Conservation (phyloP, 176 grass and related monocot species). For the Triticum aestivum region IWGSC_CS_RefSeq_v2.1 NC_057810.1:23842099-23842598, state of each 20-base stretch:
- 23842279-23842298: constrained; percentile 78
- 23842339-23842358: constrained; percentile 89
- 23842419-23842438: constrained; percentile 87
- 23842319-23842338: constrained; percentile 82
- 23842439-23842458: constrained; percentile 85
- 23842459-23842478: constrained; percentile 91
- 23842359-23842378: constrained; percentile 90
- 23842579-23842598: constrained; percentile 98
- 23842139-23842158: constrained; percentile 97
- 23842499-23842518: constrained; percentile 91
- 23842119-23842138: constrained; percentile 92
- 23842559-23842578: constrained; percentile 94
- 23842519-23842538: constrained; percentile 96
- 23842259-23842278: constrained; percentile 79
- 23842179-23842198: constrained; percentile 88
- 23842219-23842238: constrained; percentile 89
- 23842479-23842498: constrained; percentile 97
- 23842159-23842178: constrained; percentile 96
- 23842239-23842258: constrained; percentile 94
- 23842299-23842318: constrained; percentile 89
- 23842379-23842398: constrained; percentile 98
- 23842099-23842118: constrained; percentile 95
- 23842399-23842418: constrained; percentile 85
- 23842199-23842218: constrained; percentile 98
- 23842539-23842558: constrained; percentile 99